These are phyloP conservation scores for Mycosphaerella arachidis DNA, from an alignment of 2,329 filamentous ascomycete species.

Conservation along the genomic window DNA sequence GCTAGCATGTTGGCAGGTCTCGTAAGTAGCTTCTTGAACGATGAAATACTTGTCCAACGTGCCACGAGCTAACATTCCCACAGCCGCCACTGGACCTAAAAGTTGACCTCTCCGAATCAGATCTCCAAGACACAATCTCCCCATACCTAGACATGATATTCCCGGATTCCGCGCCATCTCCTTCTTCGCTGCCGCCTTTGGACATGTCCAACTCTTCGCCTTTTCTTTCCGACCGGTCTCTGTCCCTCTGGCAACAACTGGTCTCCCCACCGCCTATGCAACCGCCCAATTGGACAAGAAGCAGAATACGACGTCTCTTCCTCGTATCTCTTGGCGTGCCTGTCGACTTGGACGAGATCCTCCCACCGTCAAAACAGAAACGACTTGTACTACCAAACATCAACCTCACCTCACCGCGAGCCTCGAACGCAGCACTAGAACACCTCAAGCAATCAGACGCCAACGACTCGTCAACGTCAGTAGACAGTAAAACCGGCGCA, in stretches of 20 bases:
- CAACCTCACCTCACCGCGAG: constrained; percentile 35
- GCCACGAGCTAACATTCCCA: constrained; percentile 24
- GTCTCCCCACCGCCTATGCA: constrained; percentile 91
- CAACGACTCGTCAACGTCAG: constrained; percentile 30
- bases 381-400: constrained; percentile 90
- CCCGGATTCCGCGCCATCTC: constrained; percentile 43
- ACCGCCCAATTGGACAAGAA: constrained; percentile 96
- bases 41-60: background rate
- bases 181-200: constrained; percentile 23
- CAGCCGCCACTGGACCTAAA: constrained; percentile 29
- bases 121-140: constrained; percentile 49
- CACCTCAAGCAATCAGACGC: constrained; percentile 34
- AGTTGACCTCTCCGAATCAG: constrained; percentile 43
- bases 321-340: constrained; percentile 93
- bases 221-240: constrained; percentile 79
- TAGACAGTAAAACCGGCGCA: constrained; percentile 30
- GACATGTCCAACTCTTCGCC: constrained; percentile 45
- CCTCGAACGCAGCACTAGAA: constrained; percentile 31
- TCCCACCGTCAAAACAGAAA: constrained; percentile 96
- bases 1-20: constrained; percentile 40
- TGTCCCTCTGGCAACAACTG: constrained; percentile 92
- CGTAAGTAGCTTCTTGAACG: constrained; percentile 41
- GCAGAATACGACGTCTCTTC: constrained; percentile 88
- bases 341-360: constrained; percentile 93
- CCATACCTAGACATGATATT: constrained; percentile 44